Conservation (phyloP, 352 stramenopile genomes). For the Phytophthora quininea region DNA sequence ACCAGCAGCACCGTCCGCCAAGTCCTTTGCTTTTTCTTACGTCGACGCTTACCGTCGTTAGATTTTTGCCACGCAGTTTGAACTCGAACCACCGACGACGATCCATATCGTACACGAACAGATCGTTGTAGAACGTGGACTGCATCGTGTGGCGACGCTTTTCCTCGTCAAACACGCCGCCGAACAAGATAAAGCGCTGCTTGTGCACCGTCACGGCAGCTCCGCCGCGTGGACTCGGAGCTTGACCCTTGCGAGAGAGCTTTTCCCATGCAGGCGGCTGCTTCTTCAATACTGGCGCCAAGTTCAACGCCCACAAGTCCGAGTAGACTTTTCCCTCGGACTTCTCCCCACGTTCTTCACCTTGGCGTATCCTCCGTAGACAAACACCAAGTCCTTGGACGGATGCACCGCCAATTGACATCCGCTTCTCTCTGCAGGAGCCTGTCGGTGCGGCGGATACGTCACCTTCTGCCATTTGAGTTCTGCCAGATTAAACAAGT, state of each 20-base stretch:
- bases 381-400: constrained; percentile 90
- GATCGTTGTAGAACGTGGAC: constrained; percentile 96
- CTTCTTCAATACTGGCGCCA: constrained; percentile 90
- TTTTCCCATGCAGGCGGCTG: constrained; percentile 95
- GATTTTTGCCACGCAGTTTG: constrained; percentile 88
- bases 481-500: constrained; percentile 89
- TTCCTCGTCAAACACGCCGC: constrained; percentile 95
- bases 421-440: constrained; percentile 73
- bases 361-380: constrained; percentile 97
- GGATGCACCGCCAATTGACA: constrained; percentile 85
- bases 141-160: constrained; percentile 80
- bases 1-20: constrained; percentile 46
- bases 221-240: constrained; percentile 80
- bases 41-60: constrained; percentile 58
- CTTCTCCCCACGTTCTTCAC: constrained; percentile 92
- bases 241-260: constrained; percentile 88
- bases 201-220: constrained; percentile 92
- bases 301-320: constrained; percentile 95
- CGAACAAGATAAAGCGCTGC: constrained; percentile 96
- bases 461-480: constrained; percentile 89
- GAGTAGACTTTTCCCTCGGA: constrained; percentile 95
- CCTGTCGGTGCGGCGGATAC: constrained; percentile 69
- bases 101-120: constrained; percentile 98
- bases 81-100: constrained; percentile 95
- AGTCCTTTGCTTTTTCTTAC: constrained; percentile 63